A percentile compares a stretch with the other conserved stretches of the same genome.
These are phyloP conservation scores for Choiromyces venosus DNA, from an alignment of 495 filamentous ascomycete species.

Conservation along the genomic window DNA sequence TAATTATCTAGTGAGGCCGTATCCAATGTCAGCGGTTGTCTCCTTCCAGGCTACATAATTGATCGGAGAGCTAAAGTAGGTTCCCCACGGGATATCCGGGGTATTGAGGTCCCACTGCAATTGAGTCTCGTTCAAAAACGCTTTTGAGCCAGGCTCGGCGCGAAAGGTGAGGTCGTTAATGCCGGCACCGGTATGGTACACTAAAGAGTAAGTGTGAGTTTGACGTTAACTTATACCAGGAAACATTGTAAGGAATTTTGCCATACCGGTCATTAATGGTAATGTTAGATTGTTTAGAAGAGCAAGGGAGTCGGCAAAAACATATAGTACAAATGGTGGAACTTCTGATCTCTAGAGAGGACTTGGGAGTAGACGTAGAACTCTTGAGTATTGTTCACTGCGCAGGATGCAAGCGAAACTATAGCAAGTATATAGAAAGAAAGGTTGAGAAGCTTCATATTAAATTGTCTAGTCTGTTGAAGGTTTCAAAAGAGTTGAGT, in stretches of 20 bases:
- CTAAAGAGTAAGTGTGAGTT: conserved; percentile 3
- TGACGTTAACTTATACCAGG: not conserved
- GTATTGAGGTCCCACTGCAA: conserved; percentile 13
- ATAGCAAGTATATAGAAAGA: not conserved
- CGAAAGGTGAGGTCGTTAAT: not conserved
- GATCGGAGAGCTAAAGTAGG: not conserved
- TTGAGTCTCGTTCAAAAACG: conserved; percentile 8
- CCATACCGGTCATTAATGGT: conserved; percentile 6
- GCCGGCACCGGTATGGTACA: conserved; percentile 12
- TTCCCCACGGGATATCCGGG: conserved; percentile 9
- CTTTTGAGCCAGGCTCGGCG: not conserved
- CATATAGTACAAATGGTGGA: conserved; percentile 10
- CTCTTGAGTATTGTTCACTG: conserved; percentile 5
- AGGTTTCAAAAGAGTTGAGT: not conserved
- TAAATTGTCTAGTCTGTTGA: not conserved
- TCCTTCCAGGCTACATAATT: conserved; percentile 11
- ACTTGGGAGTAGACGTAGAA: conserved; percentile 13
- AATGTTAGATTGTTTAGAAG: not conserved
- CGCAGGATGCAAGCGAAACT: not conserved
- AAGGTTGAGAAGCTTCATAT: not conserved
- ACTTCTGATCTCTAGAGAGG: not conserved
- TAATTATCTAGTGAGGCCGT: conserved; percentile 2
- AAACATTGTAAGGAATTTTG: not conserved
- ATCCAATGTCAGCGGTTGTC: not conserved
- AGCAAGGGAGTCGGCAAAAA: not conserved